Evolutionary conservation across 768 basidiomycete species (phyloP), one percentile per base, ranked within the genome.

Genomic region (Austroboletus festivus): DNA sequence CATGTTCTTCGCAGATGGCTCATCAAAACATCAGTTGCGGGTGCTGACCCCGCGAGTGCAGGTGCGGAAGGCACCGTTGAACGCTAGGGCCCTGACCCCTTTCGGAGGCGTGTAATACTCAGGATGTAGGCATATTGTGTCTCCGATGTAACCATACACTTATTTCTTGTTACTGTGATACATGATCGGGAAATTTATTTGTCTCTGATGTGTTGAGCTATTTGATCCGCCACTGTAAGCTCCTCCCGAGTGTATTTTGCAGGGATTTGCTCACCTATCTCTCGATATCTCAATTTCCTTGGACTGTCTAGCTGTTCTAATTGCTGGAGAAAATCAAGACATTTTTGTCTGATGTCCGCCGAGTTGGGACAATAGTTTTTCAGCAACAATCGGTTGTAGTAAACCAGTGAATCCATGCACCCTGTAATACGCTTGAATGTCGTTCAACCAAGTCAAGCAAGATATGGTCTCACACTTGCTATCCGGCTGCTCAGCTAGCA

Each of bases 351-450:
- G 50, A 81, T 55, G n/a, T 58, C 60, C n/a, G 58, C 65, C n/a
- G 71, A 67, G 20, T 71, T 52, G 10, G 64, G 55, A 3, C 69
- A 46, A 53, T 80, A 71, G 26, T 80, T 73, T 45, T 65, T 68
- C n/a, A 87, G 51, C 22, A 92, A 67, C n/a, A 92, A 67, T 22
- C 72, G 74, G 60, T 85, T 85, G 69, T 96, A 96, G 58, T 89
- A 79, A 1, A 93, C 83, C 31, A 96, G 75, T 0, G 91, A 90
- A 59, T 95, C 93, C 77, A 97, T 83, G 62, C 93, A 95, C 94
- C 94, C 94, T 96, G 52, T 16, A 2, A 26, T 3, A 16, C 6
- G 19, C 22, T 46, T 40, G 6, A 46, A 19, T 19, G 28, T 30
- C 10, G 16, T 20, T 12, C 3, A 37, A 46, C 26, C 28, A 40